phyloP scores from a whole-genome alignment of 495 filamentous ascomycete genomes.

The Immersiella caudata region DNA sequence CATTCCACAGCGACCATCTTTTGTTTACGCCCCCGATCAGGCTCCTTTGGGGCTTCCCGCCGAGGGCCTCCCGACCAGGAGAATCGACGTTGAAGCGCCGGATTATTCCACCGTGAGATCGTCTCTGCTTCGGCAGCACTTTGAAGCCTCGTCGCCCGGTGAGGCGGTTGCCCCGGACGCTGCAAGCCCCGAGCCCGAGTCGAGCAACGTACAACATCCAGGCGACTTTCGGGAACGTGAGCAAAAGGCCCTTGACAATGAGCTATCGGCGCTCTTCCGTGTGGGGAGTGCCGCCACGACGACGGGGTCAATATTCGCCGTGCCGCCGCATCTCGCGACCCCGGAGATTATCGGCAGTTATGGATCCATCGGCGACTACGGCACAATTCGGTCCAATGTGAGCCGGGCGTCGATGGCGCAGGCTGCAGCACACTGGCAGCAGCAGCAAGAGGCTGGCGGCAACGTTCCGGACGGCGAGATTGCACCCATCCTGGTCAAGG shows the following conservation, averaged over 20 bases:
- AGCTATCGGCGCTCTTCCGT: constrained; percentile 38
- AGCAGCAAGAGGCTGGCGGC: constrained; percentile 62
- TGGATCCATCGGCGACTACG: constrained; percentile 68
- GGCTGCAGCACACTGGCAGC: constrained; percentile 70
- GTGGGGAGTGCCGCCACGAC: constrained; percentile 39
- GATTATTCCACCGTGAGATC: constrained; percentile 38
- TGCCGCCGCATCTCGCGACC: constrained; percentile 65
- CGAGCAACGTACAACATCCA: constrained; percentile 28
- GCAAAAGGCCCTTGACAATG: constrained; percentile 45
- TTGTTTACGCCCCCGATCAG: constrained; percentile 59
- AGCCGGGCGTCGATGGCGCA: constrained; percentile 70
- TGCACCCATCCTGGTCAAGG: constrained; percentile 80
- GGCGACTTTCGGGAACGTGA: constrained; percentile 43
- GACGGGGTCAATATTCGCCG: constrained; percentile 57
- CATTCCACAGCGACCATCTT: constrained; percentile 71
- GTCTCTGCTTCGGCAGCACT: constrained; percentile 45
- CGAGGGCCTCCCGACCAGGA: constrained; percentile 34
- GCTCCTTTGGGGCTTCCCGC: constrained; percentile 41
- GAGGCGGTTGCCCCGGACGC: constrained; percentile 26
- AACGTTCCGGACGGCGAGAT: constrained; percentile 63
- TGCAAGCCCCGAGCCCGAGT: constrained; percentile 26
- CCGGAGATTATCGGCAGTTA: constrained; percentile 67
- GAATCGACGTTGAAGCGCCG: constrained; percentile 40
- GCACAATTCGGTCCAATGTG: constrained; percentile 69
- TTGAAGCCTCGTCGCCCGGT: constrained; percentile 36